Percentiles rank a stretch among this genome's conserved stretches.
Conservation (phyloP, 2,329 filamentous ascomycete genomes). For the Talaromyces sp. region DNA sequence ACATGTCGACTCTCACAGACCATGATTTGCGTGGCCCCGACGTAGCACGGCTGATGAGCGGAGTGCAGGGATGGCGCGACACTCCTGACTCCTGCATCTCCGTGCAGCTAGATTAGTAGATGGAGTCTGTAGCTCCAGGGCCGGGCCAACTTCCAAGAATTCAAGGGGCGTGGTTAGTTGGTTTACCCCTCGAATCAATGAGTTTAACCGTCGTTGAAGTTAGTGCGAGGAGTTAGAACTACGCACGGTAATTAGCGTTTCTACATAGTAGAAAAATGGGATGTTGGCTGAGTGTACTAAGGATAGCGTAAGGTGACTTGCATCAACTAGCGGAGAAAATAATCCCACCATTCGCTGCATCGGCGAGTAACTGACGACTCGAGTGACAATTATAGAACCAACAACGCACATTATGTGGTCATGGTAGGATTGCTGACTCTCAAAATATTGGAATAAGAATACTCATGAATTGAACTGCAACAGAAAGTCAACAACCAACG, state of each 20-base stretch:
- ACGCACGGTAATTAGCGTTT: not conserved
- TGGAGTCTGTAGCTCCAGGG: no score
- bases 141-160: no score
- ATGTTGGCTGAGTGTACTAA: not conserved
- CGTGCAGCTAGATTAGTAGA: no score
- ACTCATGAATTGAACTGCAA: not conserved
- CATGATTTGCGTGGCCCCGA: not conserved
- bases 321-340: not conserved
- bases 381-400: not conserved
- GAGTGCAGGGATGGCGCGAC: not conserved
- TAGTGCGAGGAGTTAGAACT: no score
- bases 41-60: not conserved
- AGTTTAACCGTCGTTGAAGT: not conserved
- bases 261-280: not conserved
- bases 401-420: not conserved
- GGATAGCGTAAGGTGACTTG: not conserved
- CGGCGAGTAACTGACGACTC: not conserved
- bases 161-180: not conserved
- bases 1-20: not conserved
- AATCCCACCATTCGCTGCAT: conserved; percentile 2
- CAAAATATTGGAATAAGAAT: not conserved
- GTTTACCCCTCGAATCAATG: not conserved
- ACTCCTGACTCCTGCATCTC: conserved; percentile 4
- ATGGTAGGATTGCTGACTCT: not conserved
- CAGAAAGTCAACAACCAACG: not conserved